Conservation (phyloP, 371 early-diverging fungal species). For the Globomyces sp. region DNA sequence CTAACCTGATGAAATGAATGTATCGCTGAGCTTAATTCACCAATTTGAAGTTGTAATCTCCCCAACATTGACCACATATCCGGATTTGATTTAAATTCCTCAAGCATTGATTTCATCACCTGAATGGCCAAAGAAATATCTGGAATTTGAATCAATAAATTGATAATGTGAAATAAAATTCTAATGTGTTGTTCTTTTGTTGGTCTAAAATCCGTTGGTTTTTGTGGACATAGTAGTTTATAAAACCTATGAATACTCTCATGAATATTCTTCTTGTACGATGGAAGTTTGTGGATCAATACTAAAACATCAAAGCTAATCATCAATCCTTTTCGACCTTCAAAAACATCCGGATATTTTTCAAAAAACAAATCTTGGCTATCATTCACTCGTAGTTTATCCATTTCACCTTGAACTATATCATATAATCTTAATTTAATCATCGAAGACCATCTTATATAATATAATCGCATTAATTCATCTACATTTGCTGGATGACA, state of each 20-base stretch:
- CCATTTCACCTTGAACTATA: constrained; percentile 30
- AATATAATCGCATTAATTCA: constrained; percentile 34
- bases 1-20: constrained; percentile 18
- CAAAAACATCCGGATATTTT: constrained; percentile 31
- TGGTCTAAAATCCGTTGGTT: neutral
- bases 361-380: constrained; percentile 24
- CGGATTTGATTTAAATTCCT: constrained; percentile 18
- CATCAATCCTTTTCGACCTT: constrained; percentile 25
- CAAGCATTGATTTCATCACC: constrained; percentile 21
- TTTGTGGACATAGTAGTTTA: constrained; percentile 19
- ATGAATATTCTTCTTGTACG: constrained; percentile 20
- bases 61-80: constrained; percentile 31
- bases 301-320: constrained; percentile 34
- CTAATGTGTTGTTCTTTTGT: neutral
- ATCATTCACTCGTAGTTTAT: constrained; percentile 27
- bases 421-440: constrained; percentile 33
- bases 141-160: constrained; percentile 28
- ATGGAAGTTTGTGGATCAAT: constrained; percentile 26
- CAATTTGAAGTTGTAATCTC: constrained; percentile 35
- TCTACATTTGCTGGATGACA: constrained; percentile 30
- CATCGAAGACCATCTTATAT: constrained; percentile 32
- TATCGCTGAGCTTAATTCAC: constrained; percentile 27
- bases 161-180: constrained; percentile 27
- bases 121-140: constrained; percentile 28
- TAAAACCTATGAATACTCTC: constrained; percentile 27